Conservation (phyloP, 805 yeast genomes). For the Cyberlindnera maclurae region DNA sequence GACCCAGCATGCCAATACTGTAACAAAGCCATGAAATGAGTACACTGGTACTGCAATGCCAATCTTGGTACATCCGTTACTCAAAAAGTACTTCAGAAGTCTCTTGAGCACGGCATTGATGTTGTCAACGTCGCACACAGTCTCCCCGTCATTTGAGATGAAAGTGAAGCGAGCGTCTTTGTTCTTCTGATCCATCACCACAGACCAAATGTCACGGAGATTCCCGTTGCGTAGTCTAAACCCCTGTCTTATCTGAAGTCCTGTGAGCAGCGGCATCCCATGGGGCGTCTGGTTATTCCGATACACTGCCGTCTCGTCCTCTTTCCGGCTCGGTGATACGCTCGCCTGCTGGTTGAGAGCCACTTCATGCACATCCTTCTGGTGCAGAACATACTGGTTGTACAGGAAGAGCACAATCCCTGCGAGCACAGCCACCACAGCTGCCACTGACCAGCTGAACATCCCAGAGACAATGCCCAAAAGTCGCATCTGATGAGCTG, state of each 20-base stretch:
- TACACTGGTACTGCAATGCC: conserved; percentile 25
- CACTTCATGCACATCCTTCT: conserved; percentile 49
- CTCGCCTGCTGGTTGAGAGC: conserved; percentile 61
- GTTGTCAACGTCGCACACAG: conserved; percentile 9
- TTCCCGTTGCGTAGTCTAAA: conserved; percentile 70
- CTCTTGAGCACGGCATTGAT: conserved; percentile 27
- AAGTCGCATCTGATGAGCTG: too few relatives aligned
- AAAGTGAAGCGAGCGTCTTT: conserved; percentile 18
- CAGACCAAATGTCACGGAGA: conserved; percentile 65
- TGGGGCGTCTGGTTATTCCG: conserved; percentile 70
- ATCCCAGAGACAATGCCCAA: too few relatives aligned
- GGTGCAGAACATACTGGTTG: conserved; percentile 22
- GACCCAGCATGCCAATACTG: conserved; percentile 38
- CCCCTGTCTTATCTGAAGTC: conserved; percentile 56
- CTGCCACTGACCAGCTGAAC: too few relatives aligned
- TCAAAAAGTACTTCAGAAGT: conserved; percentile 16
- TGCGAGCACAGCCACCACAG: not conserved
- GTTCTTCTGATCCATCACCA: conserved; percentile 30
- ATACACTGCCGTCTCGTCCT: conserved; percentile 67
- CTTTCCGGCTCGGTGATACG: conserved; percentile 54
- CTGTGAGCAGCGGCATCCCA: conserved; percentile 61
- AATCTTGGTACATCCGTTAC: conserved; percentile 18
- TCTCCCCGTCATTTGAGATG: conserved; percentile 19
- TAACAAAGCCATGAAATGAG: conserved; percentile 30
- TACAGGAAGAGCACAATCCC: conserved; percentile 10